Percentiles rank a stretch among this genome's conserved stretches.
Evolutionary conservation across 106 monocot genomes (phyloP).

Genomic region (Xerophyta viscosa): DNA sequence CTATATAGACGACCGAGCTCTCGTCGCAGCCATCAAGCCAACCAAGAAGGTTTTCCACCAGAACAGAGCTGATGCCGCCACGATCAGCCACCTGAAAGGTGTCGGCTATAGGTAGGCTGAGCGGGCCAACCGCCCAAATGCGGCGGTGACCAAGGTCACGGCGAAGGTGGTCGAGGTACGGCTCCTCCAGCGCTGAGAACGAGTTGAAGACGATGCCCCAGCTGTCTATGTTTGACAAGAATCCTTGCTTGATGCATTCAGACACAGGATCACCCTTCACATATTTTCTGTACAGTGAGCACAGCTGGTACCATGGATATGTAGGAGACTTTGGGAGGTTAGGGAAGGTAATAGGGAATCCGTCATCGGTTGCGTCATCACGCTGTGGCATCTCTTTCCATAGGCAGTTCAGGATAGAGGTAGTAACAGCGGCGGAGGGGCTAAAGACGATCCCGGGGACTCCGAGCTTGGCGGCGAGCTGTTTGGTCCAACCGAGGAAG

Average conservation of each 20-base stretch:
- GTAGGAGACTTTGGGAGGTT: constrained; percentile 19
- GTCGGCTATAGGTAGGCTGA: constrained; percentile 5
- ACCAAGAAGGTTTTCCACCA: no score
- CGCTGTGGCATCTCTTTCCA: constrained; percentile 14
- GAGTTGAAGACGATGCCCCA: constrained; percentile 50
- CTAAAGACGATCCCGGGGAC: constrained; percentile 35
- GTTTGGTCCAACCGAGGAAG: constrained; percentile 42
- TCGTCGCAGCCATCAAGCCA: no score
- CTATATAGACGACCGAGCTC: no score
- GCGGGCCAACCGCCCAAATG: constrained; percentile 59
- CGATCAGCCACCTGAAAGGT: no score
- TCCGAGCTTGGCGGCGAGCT: constrained; percentile 27
- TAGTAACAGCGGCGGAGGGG: constrained; percentile 17
- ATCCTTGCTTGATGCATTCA: constrained; percentile 18
- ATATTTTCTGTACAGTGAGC: constrained; percentile 18
- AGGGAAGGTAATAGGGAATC: constrained; percentile 16
- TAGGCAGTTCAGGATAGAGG: constrained; percentile 19
- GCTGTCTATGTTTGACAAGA: constrained; percentile 28
- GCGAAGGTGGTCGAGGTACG: constrained; percentile 23
- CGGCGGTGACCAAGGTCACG: constrained; percentile 19
- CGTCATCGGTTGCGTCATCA: background rate
- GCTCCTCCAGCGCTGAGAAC: constrained; percentile 27
- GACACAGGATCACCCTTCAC: constrained; percentile 24
- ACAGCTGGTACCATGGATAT: constrained; percentile 30
- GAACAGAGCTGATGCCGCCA: constrained; percentile 7